A percentile compares a stretch with the other conserved stretches of the same genome.
Evolutionary conservation across 1,139 yeast genomes (phyloP).

Genomic region (Debaryomyces udenii): DNA sequence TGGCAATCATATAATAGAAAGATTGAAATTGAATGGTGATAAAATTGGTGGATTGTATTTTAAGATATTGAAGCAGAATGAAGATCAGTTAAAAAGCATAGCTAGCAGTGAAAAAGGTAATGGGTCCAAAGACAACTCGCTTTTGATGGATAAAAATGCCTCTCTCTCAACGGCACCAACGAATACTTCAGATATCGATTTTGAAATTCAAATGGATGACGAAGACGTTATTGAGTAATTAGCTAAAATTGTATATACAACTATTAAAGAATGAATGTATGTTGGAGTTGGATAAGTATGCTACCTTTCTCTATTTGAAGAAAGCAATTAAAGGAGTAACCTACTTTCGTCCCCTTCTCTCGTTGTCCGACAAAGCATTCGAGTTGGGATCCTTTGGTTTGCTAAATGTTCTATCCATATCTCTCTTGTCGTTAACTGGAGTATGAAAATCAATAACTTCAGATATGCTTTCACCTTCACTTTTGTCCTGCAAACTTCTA

Average conservation of each 20-base stretch:
- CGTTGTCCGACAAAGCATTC: background rate
- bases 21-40: slow-evolving; percentile 52
- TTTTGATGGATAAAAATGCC: slow-evolving; percentile 1
- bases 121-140: slow-evolving; percentile 2
- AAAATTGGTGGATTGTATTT: slow-evolving; percentile 47
- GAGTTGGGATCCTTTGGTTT: background rate
- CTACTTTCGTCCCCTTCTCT: slow-evolving; percentile 1
- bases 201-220: slow-evolving; percentile 2
- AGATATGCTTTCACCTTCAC: slow-evolving; percentile 10
- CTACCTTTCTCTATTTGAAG: too few species aligned
- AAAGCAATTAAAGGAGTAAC: too few species aligned
- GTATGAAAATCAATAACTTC: slow-evolving; percentile 19
- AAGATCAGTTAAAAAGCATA: slow-evolving; percentile 11
- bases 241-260: too few species aligned
- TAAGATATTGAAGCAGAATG: slow-evolving; percentile 28
- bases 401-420: slow-evolving; percentile 3
- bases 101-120: slow-evolving; percentile 1
- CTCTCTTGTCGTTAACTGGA: slow-evolving; percentile 10
- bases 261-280: too few species aligned
- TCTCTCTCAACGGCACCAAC: slow-evolving; percentile 7
- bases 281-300: too few species aligned
- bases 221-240: background rate
- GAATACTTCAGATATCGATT: slow-evolving; percentile 4
- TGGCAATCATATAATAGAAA: slow-evolving; percentile 27
- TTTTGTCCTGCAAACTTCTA: slow-evolving; percentile 5